Percentiles rank a stretch among this genome's conserved stretches.
Conservation (phyloP, 1,139 yeast genomes). For the Hemisphaericaspora xylofermentans region DNA sequence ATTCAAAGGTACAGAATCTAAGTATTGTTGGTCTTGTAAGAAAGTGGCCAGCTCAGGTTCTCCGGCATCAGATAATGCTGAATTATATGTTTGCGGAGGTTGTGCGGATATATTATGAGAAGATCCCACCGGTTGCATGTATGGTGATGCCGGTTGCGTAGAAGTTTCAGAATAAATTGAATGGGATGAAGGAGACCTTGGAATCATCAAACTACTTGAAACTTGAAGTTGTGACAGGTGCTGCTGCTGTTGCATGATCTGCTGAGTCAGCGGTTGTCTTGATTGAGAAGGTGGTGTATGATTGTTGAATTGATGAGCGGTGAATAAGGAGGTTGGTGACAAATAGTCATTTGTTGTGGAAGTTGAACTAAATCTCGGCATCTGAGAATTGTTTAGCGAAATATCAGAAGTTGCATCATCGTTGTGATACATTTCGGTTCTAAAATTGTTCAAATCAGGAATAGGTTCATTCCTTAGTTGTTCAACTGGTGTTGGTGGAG, state of each 20-base stretch:
- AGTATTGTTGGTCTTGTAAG: constrained; percentile 10
- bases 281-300: constrained; percentile 4
- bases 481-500: constrained; percentile 8
- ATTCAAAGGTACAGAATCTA: constrained; percentile 23
- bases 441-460: constrained; percentile 6
- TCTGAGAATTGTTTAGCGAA: constrained; percentile 7
- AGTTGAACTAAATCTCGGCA: constrained; percentile 7
- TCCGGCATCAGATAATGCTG: constrained; percentile 17
- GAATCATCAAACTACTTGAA: constrained; percentile 12
- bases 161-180: constrained; percentile 38
- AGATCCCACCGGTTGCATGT: constrained; percentile 34
- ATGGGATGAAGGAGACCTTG: constrained; percentile 25
- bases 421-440: constrained; percentile 4
- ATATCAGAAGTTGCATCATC: constrained; percentile 10
- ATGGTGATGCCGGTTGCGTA: constrained; percentile 42
- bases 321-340: constrained; percentile 14
- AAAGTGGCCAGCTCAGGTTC: background rate
- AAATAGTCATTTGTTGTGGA: constrained; percentile 12
- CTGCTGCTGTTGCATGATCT: constrained; percentile 1
- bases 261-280: constrained; percentile 6
- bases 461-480: constrained; percentile 6
- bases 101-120: constrained; percentile 10
- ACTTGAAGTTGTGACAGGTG: constrained; percentile 11
- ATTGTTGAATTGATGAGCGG: constrained; percentile 1
- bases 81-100: constrained; percentile 13